A percentile compares a stretch with the other conserved stretches of the same genome.
Conservation (phyloP, 345 rosid species). For the Bretschneidera sinensis region DNA sequence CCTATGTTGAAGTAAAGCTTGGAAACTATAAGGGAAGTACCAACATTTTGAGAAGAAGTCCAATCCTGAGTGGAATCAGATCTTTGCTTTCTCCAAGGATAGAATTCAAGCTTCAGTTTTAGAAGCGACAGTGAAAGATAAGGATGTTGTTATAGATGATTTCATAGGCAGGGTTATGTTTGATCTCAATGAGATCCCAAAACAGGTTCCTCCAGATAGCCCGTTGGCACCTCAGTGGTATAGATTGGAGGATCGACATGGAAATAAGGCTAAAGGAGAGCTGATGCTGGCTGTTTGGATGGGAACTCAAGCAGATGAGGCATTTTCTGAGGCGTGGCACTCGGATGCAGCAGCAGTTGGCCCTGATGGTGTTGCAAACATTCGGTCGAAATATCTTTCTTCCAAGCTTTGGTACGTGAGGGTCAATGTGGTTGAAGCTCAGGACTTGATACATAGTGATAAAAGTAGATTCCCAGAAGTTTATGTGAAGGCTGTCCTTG, state of each 20-base stretch:
- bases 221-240: conserved; percentile 99
- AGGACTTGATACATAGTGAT: conserved; percentile 72
- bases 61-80: conserved; percentile 94
- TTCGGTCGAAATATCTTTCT: conserved; percentile 85
- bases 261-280: conserved; percentile 73
- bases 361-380: conserved; percentile 47
- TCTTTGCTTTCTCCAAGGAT: conserved; percentile 92
- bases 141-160: conserved; percentile 73
- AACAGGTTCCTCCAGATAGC: conserved; percentile 87
- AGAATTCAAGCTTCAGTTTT: conserved; percentile 78
- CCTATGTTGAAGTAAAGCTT: conserved; percentile 84
- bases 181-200: conserved; percentile 86
- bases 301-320: conserved; percentile 99
- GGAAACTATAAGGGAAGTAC: conserved; percentile 91
- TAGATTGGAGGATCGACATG: conserved; percentile 71
- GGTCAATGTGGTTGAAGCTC: conserved; percentile 93
- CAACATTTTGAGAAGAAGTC: conserved; percentile 88
- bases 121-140: conserved; percentile 82
- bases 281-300: conserved; percentile 98
- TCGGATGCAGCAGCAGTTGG: conserved; percentile 89
- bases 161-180: conserved; percentile 66
- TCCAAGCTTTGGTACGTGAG: conserved; percentile 97
- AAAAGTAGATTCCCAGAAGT: conserved; percentile 81
- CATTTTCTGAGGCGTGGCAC: conserved; percentile 96
- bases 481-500: conserved; percentile 65